Evolutionary conservation across 2,329 filamentous ascomycete genomes (phyloP).

Genomic region (Alternaria sp.): DNA sequence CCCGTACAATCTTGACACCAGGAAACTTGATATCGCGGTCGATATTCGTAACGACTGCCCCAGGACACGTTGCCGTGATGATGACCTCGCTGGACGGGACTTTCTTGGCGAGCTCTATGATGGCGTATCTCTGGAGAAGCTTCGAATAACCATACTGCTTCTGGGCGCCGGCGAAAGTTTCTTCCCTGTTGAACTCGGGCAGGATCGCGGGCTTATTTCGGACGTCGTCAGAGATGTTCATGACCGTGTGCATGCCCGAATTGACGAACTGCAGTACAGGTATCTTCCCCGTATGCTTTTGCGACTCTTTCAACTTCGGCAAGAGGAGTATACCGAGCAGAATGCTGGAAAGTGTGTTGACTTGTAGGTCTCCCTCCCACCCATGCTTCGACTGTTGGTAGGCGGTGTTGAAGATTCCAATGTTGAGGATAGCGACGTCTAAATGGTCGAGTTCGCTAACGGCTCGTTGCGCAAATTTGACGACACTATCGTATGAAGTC

Average conservation of each 20-base stretch:
- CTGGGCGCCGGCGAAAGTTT: neutral
- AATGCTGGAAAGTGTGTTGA: neutral
- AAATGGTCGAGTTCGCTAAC: neutral
- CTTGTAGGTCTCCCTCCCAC: neutral
- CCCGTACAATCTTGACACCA: neutral
- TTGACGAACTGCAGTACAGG: neutral
- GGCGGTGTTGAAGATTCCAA: neutral
- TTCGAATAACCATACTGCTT: neutral
- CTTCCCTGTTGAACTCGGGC: neutral
- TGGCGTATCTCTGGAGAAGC: neutral
- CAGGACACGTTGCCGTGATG: neutral
- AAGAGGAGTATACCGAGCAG: neutral
- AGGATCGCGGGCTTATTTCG: neutral
- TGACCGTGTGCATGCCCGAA: neutral
- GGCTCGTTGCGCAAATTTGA: neutral
- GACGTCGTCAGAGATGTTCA: neutral
- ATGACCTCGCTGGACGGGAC: neutral
- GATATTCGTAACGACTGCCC: neutral
- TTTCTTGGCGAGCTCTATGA: neutral
- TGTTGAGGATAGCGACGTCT: neutral
- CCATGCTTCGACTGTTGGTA: neutral
- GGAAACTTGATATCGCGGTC: neutral
- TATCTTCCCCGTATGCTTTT: neutral
- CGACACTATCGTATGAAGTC: neutral
- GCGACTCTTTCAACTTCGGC: neutral